phyloP scores from a whole-genome alignment of 441 rosid species.

The Adansonia grandidieri region DNA sequence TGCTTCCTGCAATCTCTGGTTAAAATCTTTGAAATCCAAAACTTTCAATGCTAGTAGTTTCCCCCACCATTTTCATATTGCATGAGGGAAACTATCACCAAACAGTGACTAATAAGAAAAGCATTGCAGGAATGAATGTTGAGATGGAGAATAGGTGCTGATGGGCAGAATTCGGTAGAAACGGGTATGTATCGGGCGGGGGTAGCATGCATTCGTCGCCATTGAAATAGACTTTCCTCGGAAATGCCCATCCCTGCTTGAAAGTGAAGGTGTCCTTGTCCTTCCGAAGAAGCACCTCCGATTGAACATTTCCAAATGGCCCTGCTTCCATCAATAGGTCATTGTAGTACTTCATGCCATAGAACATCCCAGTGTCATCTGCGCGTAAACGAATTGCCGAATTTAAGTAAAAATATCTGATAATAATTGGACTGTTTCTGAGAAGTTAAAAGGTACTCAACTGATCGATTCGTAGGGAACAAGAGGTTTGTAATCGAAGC shows the following conservation, averaged over 20 bases:
- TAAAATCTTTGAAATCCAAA: too few relatives aligned
- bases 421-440: too few relatives aligned
- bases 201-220: constrained; percentile 80
- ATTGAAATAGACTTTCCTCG: constrained; percentile 65
- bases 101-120: constrained; percentile 37
- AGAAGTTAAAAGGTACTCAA: too few relatives aligned
- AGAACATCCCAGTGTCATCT: constrained; percentile 76
- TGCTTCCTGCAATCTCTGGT: too few relatives aligned
- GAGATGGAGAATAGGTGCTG: constrained; percentile 31
- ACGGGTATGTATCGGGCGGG: constrained; percentile 83
- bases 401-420: too few relatives aligned
- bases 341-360: constrained; percentile 60
- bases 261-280: constrained; percentile 62
- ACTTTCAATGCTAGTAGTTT: too few relatives aligned
- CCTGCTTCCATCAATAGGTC: constrained; percentile 73
- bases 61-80: too few relatives aligned
- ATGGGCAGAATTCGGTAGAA: constrained; percentile 65
- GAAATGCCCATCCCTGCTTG: constrained; percentile 79
- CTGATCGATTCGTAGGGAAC: constrained; percentile 72
- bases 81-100: constrained; percentile 35
- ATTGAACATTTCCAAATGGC: constrained; percentile 61
- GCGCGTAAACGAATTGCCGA: too few relatives aligned
- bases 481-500: constrained; percentile 78
- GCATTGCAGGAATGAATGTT: constrained; percentile 35
- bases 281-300: constrained; percentile 65